A percentile compares a stretch with the other conserved stretches of the same genome.
Evolutionary conservation across 495 filamentous ascomycete species (phyloP).

Genomic region (Aspergillus indologenus): DNA sequence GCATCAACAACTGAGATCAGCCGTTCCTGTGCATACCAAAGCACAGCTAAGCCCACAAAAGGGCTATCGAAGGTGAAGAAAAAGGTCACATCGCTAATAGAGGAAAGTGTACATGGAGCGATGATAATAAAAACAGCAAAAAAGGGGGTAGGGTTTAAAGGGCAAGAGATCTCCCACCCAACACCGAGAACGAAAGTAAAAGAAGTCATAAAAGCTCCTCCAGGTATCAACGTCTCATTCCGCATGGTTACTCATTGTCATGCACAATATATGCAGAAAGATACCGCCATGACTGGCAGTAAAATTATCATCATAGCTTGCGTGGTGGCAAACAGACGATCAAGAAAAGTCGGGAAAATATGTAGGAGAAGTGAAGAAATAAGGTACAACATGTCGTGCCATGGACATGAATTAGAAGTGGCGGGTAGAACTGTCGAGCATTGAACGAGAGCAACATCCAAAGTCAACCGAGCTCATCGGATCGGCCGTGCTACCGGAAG

Average conservation of each 20-base stretch:
- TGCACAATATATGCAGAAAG: constrained; percentile 36
- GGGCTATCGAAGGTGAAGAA: not conserved
- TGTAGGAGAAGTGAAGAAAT: constrained; percentile 12
- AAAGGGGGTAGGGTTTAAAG: constrained; percentile 14
- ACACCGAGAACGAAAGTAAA: constrained; percentile 13
- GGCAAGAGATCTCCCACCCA: constrained; percentile 12
- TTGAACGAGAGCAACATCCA: not conserved
- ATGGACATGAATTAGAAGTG: not conserved
- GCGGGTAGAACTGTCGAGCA: not conserved
- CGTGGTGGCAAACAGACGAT: not conserved
- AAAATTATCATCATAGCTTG: constrained; percentile 3
- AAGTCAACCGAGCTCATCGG: not conserved
- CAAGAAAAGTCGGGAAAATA: not conserved
- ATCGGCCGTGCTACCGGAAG: constrained; percentile 31
- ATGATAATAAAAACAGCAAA: constrained; percentile 12
- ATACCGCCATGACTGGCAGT: not conserved
- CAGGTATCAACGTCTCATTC: constrained; percentile 38
- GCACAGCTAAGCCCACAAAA: not conserved
- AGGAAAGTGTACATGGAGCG: no score
- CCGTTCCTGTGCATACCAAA: constrained; percentile 5
- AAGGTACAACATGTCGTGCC: not conserved
- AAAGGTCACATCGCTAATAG: constrained; percentile 19
- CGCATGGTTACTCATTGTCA: constrained; percentile 44
- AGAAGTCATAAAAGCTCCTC: constrained; percentile 28
- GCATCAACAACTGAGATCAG: constrained; percentile 1